Percentiles rank a stretch among this genome's conserved stretches.
Evolutionary conservation across 2,329 filamentous ascomycete genomes (phyloP).

Genomic region (Curvularia eragrostidis): DNA sequence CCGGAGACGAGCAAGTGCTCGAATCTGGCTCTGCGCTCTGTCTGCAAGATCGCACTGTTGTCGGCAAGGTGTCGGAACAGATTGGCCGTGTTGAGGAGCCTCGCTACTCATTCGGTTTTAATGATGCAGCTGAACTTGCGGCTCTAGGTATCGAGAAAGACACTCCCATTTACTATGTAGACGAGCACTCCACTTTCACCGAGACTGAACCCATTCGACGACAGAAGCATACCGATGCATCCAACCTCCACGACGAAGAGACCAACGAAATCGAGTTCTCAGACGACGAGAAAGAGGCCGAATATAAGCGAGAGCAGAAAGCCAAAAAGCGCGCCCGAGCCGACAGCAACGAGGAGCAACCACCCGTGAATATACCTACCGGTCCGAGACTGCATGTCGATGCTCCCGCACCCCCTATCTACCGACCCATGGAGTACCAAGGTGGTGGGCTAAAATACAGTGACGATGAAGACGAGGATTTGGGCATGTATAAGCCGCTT

Average conservation of each 20-base stretch:
- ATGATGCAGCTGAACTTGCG: constrained; percentile 70
- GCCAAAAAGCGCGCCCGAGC: constrained; percentile 62
- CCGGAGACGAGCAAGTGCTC: constrained; percentile 83
- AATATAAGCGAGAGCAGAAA: constrained; percentile 67
- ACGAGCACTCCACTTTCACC: constrained; percentile 78
- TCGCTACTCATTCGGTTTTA: constrained; percentile 82
- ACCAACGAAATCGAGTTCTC: constrained; percentile 93
- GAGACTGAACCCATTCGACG: constrained; percentile 83
- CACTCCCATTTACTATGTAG: constrained; percentile 78
- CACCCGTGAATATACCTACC: constrained; percentile 30
- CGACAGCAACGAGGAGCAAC: constrained; percentile 35
- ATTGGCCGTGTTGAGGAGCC: constrained; percentile 86
- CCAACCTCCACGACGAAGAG: constrained; percentile 94
- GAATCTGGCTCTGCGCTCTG: constrained; percentile 86
- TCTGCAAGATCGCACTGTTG: constrained; percentile 73
- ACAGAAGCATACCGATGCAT: constrained; percentile 89
- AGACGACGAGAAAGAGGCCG: constrained; percentile 92
- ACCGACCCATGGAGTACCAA: constrained; percentile 39
- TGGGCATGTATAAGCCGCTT: constrained; percentile 57
- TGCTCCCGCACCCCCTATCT: constrained; percentile 22
- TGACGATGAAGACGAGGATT: constrained; percentile 53
- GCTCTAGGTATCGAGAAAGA: constrained; percentile 72
- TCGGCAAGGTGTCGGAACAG: constrained; percentile 84
- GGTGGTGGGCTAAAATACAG: constrained; percentile 52
- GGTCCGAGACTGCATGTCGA: constrained; percentile 30